These are phyloP conservation scores for Zasmidium angulare DNA, from an alignment of 2,329 filamentous ascomycete species.

Conservation along the genomic window DNA sequence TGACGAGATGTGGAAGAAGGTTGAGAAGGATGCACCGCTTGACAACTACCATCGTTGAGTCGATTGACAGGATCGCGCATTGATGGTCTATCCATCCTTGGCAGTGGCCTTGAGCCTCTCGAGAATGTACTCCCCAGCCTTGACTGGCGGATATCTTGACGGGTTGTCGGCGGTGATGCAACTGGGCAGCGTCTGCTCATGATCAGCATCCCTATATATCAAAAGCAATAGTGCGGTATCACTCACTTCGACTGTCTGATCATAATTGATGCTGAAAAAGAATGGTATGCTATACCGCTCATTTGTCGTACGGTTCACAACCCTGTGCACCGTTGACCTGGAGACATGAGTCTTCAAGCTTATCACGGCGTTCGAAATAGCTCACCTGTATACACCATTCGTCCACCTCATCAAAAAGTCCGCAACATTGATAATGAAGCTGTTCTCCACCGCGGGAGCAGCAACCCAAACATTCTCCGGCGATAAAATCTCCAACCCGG, in stretches of 20 bases:
- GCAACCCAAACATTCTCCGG: conserved; percentile 45
- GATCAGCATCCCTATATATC: neutral
- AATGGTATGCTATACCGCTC: conserved; percentile 49
- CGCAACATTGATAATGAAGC: conserved; percentile 52
- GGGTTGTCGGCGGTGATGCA: conserved; percentile 37
- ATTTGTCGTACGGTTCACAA: conserved; percentile 43
- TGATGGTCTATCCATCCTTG: conserved; percentile 8
- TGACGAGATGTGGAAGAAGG: conserved; percentile 36
- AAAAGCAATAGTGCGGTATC: neutral
- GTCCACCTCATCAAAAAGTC: conserved; percentile 53
- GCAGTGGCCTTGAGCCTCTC: conserved; percentile 30
- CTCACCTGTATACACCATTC: conserved; percentile 31
- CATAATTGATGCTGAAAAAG: conserved; percentile 48
- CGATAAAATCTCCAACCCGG: conserved; percentile 31
- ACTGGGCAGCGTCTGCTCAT: conserved; percentile 36
- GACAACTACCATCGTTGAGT: conserved; percentile 31
- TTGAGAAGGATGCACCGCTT: conserved; percentile 37
- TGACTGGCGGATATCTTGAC: conserved; percentile 37
- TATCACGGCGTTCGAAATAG: neutral
- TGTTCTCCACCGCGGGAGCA: conserved; percentile 45
- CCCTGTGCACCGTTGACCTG: conserved; percentile 47
- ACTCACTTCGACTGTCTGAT: conserved; percentile 37
- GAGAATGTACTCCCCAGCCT: conserved; percentile 42
- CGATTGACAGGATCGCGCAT: neutral
- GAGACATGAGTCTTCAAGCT: conserved; percentile 28